Base-by-base conservation (phyloP, 495 filamentous ascomycete species). In the Penicillium cinerascens region DNA sequence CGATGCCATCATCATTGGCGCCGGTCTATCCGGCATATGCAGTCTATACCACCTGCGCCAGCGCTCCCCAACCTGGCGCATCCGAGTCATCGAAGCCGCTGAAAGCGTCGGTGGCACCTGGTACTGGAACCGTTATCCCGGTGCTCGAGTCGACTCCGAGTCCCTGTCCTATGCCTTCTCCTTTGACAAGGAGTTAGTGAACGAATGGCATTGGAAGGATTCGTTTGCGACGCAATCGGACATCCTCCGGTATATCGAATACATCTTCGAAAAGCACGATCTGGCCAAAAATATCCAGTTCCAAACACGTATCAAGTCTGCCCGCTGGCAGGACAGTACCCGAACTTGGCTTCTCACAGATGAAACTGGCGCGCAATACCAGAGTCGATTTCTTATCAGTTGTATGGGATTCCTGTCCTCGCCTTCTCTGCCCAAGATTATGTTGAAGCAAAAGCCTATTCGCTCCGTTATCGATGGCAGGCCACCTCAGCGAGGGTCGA, bases 1-100 rank as follows among this genome's bases (percentile, higher is more conserved):
- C 16, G 76, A 81, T 54, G 74, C 73, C 17, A 51, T 82, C 22
- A 75, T 81, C 49, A 67, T 83, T 11, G 80, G 80, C 4, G 78
- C 75, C 2, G 80, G 80, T 1, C 72, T 83, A 35, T 69, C 66
- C 7, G 79, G 79, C 0, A 42, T 78, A 33, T 76, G 72, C 52
- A 54, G 63, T 15, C 64, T 78, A 10, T 66, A 73, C 35, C 57
- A 67, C 16, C 59, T 82, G 2, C 65, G 71, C 6, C 55, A 75
- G 25, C 62, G 67, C 16, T 76, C 77, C 26, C 66, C 75, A 44
- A 66, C 69, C 7, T 61, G 59, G 59, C 51, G 52, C 3, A 67
- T 64, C 26, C 71, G 71, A 43, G 67, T 77, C 6, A 56, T 79
- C 26, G 80, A 82, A 46, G 67, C 69, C 7, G 79, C 70, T 6